Evolutionary conservation across 805 yeast species (phyloP).

Genomic region (Lachancea thermotolerans): DNA sequence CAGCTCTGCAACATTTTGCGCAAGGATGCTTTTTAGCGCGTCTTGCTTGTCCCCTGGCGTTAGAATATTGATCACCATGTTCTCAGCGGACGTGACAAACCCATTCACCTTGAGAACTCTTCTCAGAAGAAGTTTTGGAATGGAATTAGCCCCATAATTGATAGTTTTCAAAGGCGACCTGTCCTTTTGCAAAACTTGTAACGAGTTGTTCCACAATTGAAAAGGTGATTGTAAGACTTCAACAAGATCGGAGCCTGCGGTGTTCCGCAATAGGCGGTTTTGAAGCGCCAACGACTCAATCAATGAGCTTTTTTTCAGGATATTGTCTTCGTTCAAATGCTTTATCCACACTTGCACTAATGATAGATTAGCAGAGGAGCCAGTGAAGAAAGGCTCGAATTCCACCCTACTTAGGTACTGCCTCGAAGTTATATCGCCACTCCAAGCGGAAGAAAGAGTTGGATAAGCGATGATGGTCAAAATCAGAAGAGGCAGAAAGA

Average conservation of each 20-base stretch:
- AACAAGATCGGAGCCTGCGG: constrained; percentile 8
- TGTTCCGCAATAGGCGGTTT: constrained; percentile 23
- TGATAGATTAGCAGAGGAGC: constrained; percentile 14
- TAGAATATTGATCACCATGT: constrained; percentile 34
- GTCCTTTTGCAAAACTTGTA: constrained; percentile 27
- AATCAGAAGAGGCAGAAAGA: constrained; percentile 43
- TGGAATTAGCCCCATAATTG: constrained; percentile 24
- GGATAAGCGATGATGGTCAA: constrained; percentile 46
- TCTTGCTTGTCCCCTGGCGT: constrained; percentile 14
- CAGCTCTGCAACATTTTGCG: constrained; percentile 25
- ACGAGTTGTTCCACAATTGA: constrained; percentile 37
- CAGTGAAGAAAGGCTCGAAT: background rate
- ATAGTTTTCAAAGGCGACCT: constrained; percentile 35
- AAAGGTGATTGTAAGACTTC: constrained; percentile 36
- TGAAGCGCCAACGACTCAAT: constrained; percentile 34
- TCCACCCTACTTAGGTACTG: constrained; percentile 13
- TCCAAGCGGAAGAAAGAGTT: constrained; percentile 29
- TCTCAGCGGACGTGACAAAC: constrained; percentile 35
- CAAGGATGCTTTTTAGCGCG: constrained; percentile 22
- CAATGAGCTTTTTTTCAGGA: constrained; percentile 34
- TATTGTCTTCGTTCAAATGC: constrained; percentile 14
- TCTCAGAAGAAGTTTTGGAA: constrained; percentile 29
- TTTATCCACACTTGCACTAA: constrained; percentile 20
- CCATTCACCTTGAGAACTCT: constrained; percentile 41
- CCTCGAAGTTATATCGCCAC: constrained; percentile 27